Evolutionary conservation across 2,329 filamentous ascomycete genomes (phyloP), one percentile per base, ranked within the genome.

Genomic region (Aspergillus ochraceus): DNA sequence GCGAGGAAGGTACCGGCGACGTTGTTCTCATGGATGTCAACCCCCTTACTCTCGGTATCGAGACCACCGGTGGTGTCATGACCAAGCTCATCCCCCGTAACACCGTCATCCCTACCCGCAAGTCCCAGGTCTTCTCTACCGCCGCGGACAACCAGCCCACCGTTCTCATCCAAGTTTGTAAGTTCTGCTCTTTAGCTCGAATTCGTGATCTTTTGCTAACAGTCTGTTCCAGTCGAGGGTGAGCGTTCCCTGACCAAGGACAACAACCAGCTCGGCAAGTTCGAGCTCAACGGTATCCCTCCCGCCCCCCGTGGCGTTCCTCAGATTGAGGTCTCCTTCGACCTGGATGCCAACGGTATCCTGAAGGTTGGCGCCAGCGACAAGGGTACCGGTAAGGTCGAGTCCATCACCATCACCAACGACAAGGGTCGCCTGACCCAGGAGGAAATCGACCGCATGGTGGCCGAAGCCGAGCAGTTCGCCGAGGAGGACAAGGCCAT

Each of bases 391-490:
- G 95, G 95, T 80, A 97, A 98, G 87, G 88, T 86, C 65, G 92
- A 99, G 85, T 92, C 90, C 65, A 98, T 99, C 79, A 98, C 95
- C 71, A 99, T 99, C 77, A 98, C 90, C 83, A 98, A 99, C 83
- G 95, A 99, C 83, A 98, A 98, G 89, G 95, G 95, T 69, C 94
- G 95, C 78, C 89, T 99, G 55, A 92, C 90, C 71, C 90, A 90
- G 74, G 95, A 99, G 70, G 95, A 99, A 80, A 99, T 99, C 71
- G 94, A 98, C 80, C 95, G 95, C 80, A 99, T 99, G 95, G 92
- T 99, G 66, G 88, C 90, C 70, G 95, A 99, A 82, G 95, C 95
- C 63, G 95, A 98, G 88, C 91, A 97, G 83, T 98, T 93, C 78
- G 95, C 95, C 75, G 95, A 99, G 80, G 95, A 98, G 83, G 95